Conservation (phyloP, 345 rosid species). For the Raphanus raphanistrum region DNA sequence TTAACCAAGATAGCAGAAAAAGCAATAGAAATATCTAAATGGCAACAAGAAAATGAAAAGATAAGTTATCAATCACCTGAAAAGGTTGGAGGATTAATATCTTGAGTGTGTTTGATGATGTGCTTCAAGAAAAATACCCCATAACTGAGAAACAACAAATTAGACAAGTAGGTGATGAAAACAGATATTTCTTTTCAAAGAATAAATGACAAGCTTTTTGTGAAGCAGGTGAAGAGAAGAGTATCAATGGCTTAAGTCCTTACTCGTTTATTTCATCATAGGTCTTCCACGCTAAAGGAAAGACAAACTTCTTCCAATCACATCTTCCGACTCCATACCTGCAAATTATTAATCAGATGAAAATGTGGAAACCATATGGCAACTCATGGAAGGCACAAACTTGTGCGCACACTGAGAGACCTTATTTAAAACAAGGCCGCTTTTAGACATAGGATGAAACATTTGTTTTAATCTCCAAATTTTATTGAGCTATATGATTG, state of each 20-base stretch:
- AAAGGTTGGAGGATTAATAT: conserved; percentile 46
- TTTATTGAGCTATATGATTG: neutral
- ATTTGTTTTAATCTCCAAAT: neutral
- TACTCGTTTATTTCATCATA: conserved; percentile 67
- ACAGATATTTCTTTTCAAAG: neutral
- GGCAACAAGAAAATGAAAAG: neutral
- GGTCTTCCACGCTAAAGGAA: conserved; percentile 64
- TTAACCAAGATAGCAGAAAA: neutral
- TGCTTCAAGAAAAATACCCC: conserved; percentile 62
- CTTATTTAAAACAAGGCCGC: neutral
- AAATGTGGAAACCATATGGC: neutral
- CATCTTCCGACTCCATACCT: conserved; percentile 79
- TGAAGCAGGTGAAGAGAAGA: conserved; percentile 2
- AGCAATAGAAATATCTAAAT: neutral
- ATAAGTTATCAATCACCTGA: conserved; percentile 50
- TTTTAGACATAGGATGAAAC: neutral
- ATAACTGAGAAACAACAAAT: conserved; percentile 49
- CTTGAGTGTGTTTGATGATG: conserved; percentile 51
- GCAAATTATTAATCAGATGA: conserved; percentile 26
- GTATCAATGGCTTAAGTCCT: conserved; percentile 27
- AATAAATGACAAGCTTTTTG: neutral
- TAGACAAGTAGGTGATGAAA: neutral
- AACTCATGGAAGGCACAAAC: neutral
- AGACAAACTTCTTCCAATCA: conserved; percentile 71
- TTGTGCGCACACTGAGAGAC: neutral